Conservation (phyloP, 2,329 filamentous ascomycete species). For the Xylaria sp. region DNA sequence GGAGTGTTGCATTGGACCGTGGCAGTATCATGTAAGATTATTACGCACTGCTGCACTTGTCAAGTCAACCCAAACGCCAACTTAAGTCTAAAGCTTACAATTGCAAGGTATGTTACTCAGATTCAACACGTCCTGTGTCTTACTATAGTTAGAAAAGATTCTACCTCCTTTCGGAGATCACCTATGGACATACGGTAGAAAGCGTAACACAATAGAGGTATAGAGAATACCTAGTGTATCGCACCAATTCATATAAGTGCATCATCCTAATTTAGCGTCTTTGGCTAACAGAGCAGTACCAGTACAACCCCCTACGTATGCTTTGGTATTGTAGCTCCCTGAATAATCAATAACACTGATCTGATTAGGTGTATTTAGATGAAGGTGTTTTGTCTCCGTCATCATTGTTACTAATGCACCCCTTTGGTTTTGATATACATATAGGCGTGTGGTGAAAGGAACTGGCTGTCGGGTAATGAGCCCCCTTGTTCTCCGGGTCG, state of each 20-base stretch:
- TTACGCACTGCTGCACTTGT: not conserved
- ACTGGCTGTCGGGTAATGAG: slow-evolving; percentile 15
- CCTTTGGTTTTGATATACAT: not conserved
- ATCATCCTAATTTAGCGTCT: slow-evolving; percentile 2
- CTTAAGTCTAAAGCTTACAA: not conserved
- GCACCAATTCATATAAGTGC: not conserved
- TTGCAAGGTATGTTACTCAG: not conserved
- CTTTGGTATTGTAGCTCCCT: not conserved
- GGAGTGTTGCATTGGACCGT: too few relatives aligned
- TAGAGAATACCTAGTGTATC: not conserved
- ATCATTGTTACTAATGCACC: not conserved
- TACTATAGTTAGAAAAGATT: not conserved
- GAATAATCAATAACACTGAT: not conserved
- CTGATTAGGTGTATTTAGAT: too few relatives aligned
- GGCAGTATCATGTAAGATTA: not conserved
- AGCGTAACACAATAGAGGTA: not conserved
- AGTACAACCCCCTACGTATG: not conserved
- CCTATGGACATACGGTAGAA: not conserved
- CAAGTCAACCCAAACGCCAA: not conserved
- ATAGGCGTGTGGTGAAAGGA: not conserved
- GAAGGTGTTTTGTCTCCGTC: too few relatives aligned
- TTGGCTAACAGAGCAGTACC: not conserved
- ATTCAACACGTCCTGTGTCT: not conserved
- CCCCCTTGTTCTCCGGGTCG: slow-evolving; percentile 14
- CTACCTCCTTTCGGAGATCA: not conserved